Evolutionary conservation across 805 yeast species (phyloP).

Genomic region (Limtongia smithiae): DNA sequence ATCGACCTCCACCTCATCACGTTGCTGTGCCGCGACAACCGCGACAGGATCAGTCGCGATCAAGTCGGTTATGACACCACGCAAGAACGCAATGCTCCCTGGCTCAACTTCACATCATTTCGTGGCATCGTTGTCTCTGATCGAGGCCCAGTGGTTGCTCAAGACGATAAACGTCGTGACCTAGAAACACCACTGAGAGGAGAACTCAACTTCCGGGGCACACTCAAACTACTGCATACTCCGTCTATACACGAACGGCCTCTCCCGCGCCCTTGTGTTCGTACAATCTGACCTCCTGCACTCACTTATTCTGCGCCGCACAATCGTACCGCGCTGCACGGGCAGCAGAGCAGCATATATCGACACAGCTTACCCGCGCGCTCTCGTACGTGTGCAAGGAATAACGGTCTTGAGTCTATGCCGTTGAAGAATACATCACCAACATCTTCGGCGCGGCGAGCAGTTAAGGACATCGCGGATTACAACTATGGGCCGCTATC

Average conservation of each 20-base stretch:
- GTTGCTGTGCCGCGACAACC: no score
- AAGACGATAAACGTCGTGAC: slow-evolving; percentile 19
- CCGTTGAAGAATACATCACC: slow-evolving; percentile 25
- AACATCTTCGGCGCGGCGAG: slow-evolving; percentile 15
- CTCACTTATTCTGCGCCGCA: slow-evolving; percentile 18
- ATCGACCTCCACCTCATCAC: no score
- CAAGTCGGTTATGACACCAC: slow-evolving; percentile 27
- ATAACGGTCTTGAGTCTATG: slow-evolving; percentile 15
- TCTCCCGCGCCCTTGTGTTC: slow-evolving; percentile 12
- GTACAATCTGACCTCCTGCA: slow-evolving; percentile 10
- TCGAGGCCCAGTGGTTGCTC: slow-evolving; percentile 26
- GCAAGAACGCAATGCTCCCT: slow-evolving; percentile 9
- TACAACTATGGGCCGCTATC: slow-evolving; percentile 12
- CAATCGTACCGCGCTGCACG: slow-evolving; percentile 18
- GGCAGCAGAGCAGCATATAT: slow-evolving; percentile 14
- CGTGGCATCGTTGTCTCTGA: slow-evolving; percentile 26
- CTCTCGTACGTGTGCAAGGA: slow-evolving; percentile 5
- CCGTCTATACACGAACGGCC: slow-evolving; percentile 17
- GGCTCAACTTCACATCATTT: slow-evolving; percentile 19
- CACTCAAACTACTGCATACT: slow-evolving; percentile 24
- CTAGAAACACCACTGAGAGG: slow-evolving; percentile 23
- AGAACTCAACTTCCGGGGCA: slow-evolving; percentile 5
- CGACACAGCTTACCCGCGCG: slow-evolving; percentile 20
- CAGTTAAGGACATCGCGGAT: slow-evolving; percentile 20
- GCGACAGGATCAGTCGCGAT: no score